Percentiles rank a stretch among this genome's conserved stretches.
Evolutionary conservation across 495 filamentous ascomycete genomes (phyloP).

Genomic region (Lasiosphaeria miniovina): DNA sequence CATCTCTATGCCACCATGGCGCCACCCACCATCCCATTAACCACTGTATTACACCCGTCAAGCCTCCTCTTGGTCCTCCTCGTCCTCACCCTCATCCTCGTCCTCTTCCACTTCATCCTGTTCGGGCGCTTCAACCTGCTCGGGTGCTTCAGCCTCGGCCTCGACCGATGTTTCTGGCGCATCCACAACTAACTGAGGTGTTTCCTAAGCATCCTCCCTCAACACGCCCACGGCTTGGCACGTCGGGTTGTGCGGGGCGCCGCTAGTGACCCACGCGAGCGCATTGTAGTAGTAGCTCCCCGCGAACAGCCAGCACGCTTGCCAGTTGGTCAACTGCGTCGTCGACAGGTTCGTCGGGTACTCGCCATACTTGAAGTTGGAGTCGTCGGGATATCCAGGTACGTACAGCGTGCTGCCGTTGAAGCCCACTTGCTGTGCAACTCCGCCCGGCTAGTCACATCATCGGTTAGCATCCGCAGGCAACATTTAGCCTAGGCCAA

Average conservation of each 20-base stretch:
- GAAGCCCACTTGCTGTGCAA: constrained; percentile 38
- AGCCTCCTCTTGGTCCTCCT: not conserved
- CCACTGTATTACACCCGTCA: not conserved
- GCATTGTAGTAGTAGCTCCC: constrained; percentile 50
- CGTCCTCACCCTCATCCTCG: constrained; percentile 5
- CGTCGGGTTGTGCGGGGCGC: constrained; percentile 53
- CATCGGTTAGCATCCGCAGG: not conserved
- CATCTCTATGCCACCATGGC: not conserved
- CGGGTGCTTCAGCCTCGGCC: not conserved
- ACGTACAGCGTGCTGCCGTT: constrained; percentile 44
- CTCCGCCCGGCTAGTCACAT: constrained; percentile 35
- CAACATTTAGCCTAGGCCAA: not conserved
- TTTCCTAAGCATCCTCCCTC: constrained; percentile 5
- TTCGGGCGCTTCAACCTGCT: constrained; percentile 4
- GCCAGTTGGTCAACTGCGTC: constrained; percentile 44
- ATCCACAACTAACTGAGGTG: not conserved
- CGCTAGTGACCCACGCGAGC: constrained; percentile 47
- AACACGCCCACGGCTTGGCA: constrained; percentile 48
- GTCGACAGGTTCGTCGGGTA: constrained; percentile 12
- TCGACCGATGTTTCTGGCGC: not conserved
- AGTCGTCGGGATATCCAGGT: constrained; percentile 45
- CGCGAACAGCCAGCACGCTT: constrained; percentile 50
- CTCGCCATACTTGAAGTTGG: constrained; percentile 22
- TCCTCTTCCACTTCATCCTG: constrained; percentile 3
- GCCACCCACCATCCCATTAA: constrained; percentile 4